Conservation (phyloP, 2,329 filamentous ascomycete genomes). For the Exophiala sp. region DNA sequence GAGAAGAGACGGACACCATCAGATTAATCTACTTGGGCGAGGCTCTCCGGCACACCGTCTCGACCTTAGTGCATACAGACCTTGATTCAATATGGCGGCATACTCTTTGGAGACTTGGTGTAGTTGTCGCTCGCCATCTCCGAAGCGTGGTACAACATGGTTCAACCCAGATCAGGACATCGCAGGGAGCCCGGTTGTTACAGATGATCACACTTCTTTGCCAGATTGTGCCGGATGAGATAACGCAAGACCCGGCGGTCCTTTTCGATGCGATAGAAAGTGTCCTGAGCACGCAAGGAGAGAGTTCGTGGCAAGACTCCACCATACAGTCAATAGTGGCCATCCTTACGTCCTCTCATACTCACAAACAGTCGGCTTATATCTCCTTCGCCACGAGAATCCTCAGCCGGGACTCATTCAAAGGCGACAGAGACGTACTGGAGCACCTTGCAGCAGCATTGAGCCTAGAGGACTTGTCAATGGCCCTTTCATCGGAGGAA, state of each 20-base stretch:
- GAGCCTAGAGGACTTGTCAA: conserved; percentile 9
- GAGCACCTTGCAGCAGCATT: conserved; percentile 9
- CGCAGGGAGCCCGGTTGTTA: conserved; percentile 13
- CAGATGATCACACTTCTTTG: conserved; percentile 33
- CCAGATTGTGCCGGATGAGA: conserved; percentile 40
- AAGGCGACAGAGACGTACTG: conserved; percentile 5
- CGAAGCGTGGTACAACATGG: conserved; percentile 7
- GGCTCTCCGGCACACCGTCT: conserved; percentile 31
- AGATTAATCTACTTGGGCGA: conserved; percentile 45
- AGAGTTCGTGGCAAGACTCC: conserved; percentile 4
- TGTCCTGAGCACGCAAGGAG: conserved; percentile 5
- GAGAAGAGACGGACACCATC: conserved; percentile 36
- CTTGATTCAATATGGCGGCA: conserved; percentile 12
- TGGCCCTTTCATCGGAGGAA: conserved; percentile 14
- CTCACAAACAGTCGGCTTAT: conserved; percentile 7
- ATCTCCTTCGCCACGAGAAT: conserved; percentile 15
- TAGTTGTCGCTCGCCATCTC: conserved; percentile 15
- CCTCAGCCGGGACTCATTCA: conserved; percentile 11
- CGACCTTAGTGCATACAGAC: background rate
- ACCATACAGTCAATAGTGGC: conserved; percentile 7
- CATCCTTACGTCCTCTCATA: conserved; percentile 10
- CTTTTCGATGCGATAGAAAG: conserved; percentile 17
- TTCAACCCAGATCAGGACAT: background rate
- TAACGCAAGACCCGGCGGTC: conserved; percentile 3
- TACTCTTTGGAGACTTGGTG: conserved; percentile 10